These are phyloP conservation scores for Corynespora cassiicola DNA, from an alignment of 2,329 filamentous ascomycete genomes.

Conservation along the genomic window DNA sequence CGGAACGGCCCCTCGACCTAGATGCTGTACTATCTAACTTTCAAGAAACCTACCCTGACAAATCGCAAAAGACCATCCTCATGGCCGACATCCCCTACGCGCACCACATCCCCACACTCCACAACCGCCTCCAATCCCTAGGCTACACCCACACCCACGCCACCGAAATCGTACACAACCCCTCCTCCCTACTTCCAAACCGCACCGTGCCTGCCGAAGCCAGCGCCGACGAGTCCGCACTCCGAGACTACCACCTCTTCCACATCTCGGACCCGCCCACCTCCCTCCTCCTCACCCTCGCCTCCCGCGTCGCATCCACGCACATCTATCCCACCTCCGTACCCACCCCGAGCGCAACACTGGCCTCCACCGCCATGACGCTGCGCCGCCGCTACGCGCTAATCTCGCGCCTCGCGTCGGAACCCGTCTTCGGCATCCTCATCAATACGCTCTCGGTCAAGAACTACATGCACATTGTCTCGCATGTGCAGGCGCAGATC, in stretches of 20 bases:
- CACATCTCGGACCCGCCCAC: slow-evolving; percentile 83
- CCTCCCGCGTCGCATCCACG: slow-evolving; percentile 78
- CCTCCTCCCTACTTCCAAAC: slow-evolving; percentile 83
- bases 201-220: slow-evolving; percentile 68
- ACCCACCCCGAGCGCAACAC: slow-evolving; percentile 42
- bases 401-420: slow-evolving; percentile 78
- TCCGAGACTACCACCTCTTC: slow-evolving; percentile 78
- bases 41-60: slow-evolving; percentile 70
- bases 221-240: slow-evolving; percentile 50
- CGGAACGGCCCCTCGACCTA: slow-evolving; percentile 71
- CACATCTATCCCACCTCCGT: slow-evolving; percentile 74
- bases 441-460: slow-evolving; percentile 94
- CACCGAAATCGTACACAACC: slow-evolving; percentile 78
- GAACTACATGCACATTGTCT: slow-evolving; percentile 85
- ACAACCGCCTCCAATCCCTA: slow-evolving; percentile 58
- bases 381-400: slow-evolving; percentile 89
- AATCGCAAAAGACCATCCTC: slow-evolving; percentile 70
- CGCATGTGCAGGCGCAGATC: slow-evolving; percentile 75
- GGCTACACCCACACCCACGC: slow-evolving; percentile 76
- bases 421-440: slow-evolving; percentile 87
- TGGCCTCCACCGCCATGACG: slow-evolving; percentile 60
- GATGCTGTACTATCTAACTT: slow-evolving; percentile 68
- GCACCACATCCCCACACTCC: slow-evolving; percentile 70
- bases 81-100: slow-evolving; percentile 92
- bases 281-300: slow-evolving; percentile 84